Base-by-base conservation (phyloP, 1,284 basidiomycete species). In the Austroboletus novae-zelandiae region DNA sequence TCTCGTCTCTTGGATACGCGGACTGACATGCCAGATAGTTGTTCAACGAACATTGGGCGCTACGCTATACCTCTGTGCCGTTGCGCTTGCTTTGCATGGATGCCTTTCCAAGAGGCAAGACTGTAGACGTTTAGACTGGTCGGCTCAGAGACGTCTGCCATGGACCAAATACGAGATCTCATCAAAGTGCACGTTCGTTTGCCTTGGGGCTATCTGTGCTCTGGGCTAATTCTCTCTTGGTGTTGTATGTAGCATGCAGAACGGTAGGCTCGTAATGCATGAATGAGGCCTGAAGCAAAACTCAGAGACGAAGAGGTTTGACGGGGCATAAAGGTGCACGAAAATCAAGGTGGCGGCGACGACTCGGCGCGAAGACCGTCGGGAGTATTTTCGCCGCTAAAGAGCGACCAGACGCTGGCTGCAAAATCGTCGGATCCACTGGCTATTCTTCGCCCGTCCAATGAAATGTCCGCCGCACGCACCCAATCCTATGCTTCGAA, bases 41-140 rank as follows among this genome's bases (percentile, higher is more conserved):
- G 43, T 72, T 78, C 10, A 73, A 78, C 0, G 58, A 71, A 9
- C 78, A 86, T 71, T 91, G 32, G 89, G 91, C 55, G 88, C 87
- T 13, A 81, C 79, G 1, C 59, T 68, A 2, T 71, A 76, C 78
- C 0, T 78, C 84, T 0, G 73, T 75, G 1, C 76, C 82, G 0
- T 62, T 81, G 14, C 77, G 79, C 9, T 67, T 89, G 6, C 66
- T 89, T 14, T 61, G 84, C 0, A 72, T 82, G 48, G 86, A 81
- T 60, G 82, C 86, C 1, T 88, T 86, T 50, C 69, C 71, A 1
- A 55, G 60, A 9, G 56, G 66, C 7, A 56, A 66, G 6, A 62
- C 80, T 0, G 62, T 60, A 84, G 55, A 78, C 77, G 0, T 81
- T 85, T 67, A 76, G 83, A n/a, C 63, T 83, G 32, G 62, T 85